Evolutionary conservation across 345 rosid species (phyloP).

Genomic region (Mallotus nudiflorus): DNA sequence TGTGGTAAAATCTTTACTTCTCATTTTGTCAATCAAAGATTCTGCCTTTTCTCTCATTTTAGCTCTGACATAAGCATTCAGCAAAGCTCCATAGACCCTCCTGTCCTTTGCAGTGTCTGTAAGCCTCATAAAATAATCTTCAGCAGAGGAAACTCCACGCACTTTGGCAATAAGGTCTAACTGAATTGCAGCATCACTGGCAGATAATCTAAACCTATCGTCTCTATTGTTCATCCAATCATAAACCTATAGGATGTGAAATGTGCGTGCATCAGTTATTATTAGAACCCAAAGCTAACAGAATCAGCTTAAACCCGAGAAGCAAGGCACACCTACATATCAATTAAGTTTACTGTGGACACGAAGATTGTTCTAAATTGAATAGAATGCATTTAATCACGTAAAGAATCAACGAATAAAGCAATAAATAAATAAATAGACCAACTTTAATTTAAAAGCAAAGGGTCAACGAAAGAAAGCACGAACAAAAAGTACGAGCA

Average conservation of each 20-base stretch:
- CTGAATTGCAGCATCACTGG: conserved; percentile 93
- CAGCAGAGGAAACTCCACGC: conserved; percentile 68
- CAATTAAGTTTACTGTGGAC: neutral
- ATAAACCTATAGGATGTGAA: conserved; percentile 48
- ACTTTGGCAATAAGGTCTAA: conserved; percentile 87
- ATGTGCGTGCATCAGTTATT: neutral
- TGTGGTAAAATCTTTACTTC: conserved; percentile 57
- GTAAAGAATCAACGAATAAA: too few relatives aligned
- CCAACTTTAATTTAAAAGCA: neutral
- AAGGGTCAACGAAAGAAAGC: neutral
- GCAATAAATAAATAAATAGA: too few relatives aligned
- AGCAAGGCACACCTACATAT: neutral
- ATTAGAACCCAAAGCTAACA: neutral
- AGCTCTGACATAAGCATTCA: conserved; percentile 70
- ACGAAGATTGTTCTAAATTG: too few relatives aligned
- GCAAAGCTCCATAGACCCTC: conserved; percentile 78
- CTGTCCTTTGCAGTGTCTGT: conserved; percentile 67
- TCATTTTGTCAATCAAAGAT: conserved; percentile 59
- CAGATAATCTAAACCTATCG: conserved; percentile 65
- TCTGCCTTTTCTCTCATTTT: conserved; percentile 71
- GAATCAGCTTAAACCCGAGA: neutral
- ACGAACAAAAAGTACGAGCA: too few relatives aligned
- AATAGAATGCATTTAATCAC: neutral
- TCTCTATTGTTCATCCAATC: conserved; percentile 88
- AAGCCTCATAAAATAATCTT: conserved; percentile 57